Evolutionary conservation across 441 rosid genomes (phyloP).

Genomic region (Melastoma candidum): DNA sequence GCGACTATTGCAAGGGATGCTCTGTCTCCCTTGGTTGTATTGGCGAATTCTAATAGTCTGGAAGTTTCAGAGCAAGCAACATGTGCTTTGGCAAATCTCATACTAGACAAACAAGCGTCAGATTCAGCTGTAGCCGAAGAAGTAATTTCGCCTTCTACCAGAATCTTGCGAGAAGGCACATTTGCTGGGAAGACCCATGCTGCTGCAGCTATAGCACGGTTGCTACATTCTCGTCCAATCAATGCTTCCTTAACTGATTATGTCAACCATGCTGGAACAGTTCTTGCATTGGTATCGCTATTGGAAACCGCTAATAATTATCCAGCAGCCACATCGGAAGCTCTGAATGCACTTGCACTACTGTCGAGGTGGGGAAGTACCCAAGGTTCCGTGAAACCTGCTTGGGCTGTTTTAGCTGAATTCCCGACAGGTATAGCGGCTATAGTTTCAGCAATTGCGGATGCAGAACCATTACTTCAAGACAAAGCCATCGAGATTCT

Average conservation of each 20-base stretch:
- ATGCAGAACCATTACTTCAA: conserved; percentile 69
- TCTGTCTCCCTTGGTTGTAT: conserved; percentile 56
- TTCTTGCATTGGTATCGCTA: conserved; percentile 90
- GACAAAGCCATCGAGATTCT: conserved; percentile 93
- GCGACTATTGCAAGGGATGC: conserved; percentile 85
- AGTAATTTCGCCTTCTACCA: conserved; percentile 85
- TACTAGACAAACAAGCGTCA: conserved; percentile 79
- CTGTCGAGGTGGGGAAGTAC: conserved; percentile 66
- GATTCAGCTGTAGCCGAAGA: conserved; percentile 72
- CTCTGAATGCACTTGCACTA: conserved; percentile 88
- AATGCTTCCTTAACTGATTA: conserved; percentile 69
- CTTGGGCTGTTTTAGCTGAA: conserved; percentile 93
- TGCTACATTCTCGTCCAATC: conserved; percentile 65
- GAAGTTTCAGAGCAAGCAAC: conserved; percentile 97
- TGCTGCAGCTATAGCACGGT: conserved; percentile 94
- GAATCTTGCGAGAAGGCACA: conserved; percentile 90
- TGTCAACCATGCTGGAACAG: conserved; percentile 89
- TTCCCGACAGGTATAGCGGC: conserved; percentile 72
- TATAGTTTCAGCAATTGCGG: conserved; percentile 70
- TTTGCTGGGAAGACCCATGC: conserved; percentile 89
- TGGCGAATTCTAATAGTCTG: conserved; percentile 65
- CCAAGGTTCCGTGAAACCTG: conserved; percentile 61
- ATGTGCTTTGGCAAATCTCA: conserved; percentile 94
- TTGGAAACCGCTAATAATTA: conserved; percentile 69
- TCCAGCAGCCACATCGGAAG: conserved; percentile 72